Evolutionary conservation across 495 filamentous ascomycete genomes (phyloP).

Genomic region (Trichoderma gamsii): DNA sequence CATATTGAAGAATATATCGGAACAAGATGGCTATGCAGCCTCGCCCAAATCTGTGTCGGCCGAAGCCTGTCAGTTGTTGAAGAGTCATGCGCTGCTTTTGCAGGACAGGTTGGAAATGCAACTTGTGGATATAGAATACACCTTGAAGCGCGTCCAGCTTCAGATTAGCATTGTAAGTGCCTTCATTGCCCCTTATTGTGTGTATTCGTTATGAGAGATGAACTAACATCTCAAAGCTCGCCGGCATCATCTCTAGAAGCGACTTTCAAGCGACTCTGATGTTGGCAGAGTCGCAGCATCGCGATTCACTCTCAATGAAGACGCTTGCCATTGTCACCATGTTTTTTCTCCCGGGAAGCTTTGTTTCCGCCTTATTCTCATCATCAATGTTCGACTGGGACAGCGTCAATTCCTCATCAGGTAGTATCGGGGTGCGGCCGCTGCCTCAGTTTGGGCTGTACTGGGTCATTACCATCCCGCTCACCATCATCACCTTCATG

Average conservation of each 20-base stretch:
- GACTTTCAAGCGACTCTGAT: slow-evolving; percentile 25
- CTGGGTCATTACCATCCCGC: slow-evolving; percentile 27
- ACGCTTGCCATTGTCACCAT: slow-evolving; percentile 49
- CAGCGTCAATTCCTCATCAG: neutral
- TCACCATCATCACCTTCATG: slow-evolving; percentile 24
- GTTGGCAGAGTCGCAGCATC: slow-evolving; percentile 37
- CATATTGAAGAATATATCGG: slow-evolving; percentile 19
- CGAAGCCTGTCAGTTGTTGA: neutral
- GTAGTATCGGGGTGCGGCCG: slow-evolving; percentile 19
- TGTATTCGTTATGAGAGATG: neutral
- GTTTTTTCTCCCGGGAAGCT: slow-evolving; percentile 49
- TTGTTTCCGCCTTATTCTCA: slow-evolving; percentile 34
- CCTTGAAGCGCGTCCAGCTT: slow-evolving; percentile 28
- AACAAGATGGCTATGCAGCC: neutral
- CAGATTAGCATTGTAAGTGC: slow-evolving; percentile 24
- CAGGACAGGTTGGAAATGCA: slow-evolving; percentile 25
- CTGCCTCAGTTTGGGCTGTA: slow-evolving; percentile 27
- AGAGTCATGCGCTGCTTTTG: slow-evolving; percentile 16
- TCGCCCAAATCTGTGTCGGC: neutral
- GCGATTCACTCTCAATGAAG: slow-evolving; percentile 47
- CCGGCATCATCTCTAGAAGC: neutral
- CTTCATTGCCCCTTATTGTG: neutral
- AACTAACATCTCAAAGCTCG: neutral
- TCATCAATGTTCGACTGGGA: slow-evolving; percentile 27
- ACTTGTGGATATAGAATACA: slow-evolving; percentile 25